phyloP scores from a whole-genome alignment of 2,329 filamentous ascomycete genomes.

The Pestalotiopsis sp. region DNA sequence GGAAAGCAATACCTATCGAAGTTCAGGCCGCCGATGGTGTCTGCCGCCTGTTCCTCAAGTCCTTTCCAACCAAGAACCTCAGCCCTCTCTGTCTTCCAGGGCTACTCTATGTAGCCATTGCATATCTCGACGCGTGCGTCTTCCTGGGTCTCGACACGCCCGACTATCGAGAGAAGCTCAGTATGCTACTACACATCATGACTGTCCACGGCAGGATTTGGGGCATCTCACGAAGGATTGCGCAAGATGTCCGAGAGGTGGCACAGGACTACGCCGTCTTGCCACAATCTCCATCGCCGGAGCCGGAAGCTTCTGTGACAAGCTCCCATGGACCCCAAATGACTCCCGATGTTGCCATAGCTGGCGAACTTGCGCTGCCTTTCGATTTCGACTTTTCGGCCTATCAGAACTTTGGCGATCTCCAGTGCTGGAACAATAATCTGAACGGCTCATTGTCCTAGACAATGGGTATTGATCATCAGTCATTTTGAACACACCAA shows the following conservation, averaged over 20 bases:
- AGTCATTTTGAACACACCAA: neutral
- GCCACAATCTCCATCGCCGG: neutral
- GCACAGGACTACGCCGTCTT: conserved; percentile 25
- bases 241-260: conserved; percentile 35
- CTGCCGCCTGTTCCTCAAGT: conserved; percentile 33
- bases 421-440: conserved; percentile 1
- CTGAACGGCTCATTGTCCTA: neutral
- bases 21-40: conserved; percentile 35
- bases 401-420: neutral
- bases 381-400: neutral
- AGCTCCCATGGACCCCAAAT: neutral
- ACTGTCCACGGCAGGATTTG: conserved; percentile 35
- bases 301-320: neutral
- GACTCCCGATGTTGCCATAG: neutral
- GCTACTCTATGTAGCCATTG: conserved; percentile 28
- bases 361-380: neutral
- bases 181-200: conserved; percentile 32
- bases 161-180: conserved; percentile 33
- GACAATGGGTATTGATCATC: neutral
- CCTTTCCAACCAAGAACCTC: conserved; percentile 31
- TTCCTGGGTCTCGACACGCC: conserved; percentile 35
- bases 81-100: conserved; percentile 27
- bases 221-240: conserved; percentile 35
- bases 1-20: conserved; percentile 31
- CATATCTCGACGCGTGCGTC: conserved; percentile 36